A percentile compares a stretch with the other conserved stretches of the same genome.
Evolutionary conservation across 192 early-diverging fungal genomes (phyloP).

Genomic region (Linnemannia zychae): DNA sequence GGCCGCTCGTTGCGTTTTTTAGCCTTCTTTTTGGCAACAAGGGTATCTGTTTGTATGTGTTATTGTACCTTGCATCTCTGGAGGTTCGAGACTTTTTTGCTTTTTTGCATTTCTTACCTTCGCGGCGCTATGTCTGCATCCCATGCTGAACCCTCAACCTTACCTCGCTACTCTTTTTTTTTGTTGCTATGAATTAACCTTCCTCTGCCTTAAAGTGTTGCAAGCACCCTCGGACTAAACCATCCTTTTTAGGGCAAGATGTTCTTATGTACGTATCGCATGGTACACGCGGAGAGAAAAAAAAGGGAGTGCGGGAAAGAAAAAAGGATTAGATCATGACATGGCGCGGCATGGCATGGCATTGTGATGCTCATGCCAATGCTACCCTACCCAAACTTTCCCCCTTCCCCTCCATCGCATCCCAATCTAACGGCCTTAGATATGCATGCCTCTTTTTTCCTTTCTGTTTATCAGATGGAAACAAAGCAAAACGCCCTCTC

Average conservation of each 20-base stretch:
- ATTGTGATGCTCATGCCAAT: neutral
- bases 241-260: conserved; percentile 5
- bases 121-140: neutral
- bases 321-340: neutral
- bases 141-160: neutral
- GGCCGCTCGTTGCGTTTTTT: neutral
- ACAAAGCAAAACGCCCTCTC: neutral
- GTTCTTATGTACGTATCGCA: neutral
- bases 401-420: neutral
- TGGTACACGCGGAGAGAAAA: neutral
- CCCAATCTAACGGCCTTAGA: neutral
- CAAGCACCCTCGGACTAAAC: neutral
- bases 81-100: conserved; percentile 6
- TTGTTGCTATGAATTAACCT: conserved; percentile 9
- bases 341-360: neutral
- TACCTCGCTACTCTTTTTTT: neutral
- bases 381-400: no score
- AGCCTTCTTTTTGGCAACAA: neutral
- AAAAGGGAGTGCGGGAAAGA: neutral
- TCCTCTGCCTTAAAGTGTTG: neutral
- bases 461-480: neutral
- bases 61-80: neutral
- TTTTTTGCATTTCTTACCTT: neutral
- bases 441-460: neutral
- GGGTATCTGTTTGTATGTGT: neutral